phyloP scores from a whole-genome alignment of 768 basidiomycete genomes.

The Amanita rimosa region DNA sequence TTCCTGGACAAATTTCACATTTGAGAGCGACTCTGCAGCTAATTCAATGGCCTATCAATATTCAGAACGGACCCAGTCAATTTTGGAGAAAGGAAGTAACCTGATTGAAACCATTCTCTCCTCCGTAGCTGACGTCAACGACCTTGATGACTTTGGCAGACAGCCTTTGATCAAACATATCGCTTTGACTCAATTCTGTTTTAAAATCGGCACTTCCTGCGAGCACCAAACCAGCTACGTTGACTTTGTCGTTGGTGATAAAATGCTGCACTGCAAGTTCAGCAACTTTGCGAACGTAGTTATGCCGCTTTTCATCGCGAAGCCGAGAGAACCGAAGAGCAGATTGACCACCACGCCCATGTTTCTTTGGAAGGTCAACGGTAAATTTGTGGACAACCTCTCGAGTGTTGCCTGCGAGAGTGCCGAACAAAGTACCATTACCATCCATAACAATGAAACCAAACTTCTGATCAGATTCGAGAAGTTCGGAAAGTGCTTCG shows the following conservation, averaged over 20 bases:
- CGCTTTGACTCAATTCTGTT: conserved; percentile 91
- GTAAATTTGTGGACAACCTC: conserved; percentile 98
- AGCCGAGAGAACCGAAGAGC: conserved; percentile 99
- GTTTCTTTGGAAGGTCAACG: conserved; percentile 98
- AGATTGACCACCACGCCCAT: conserved; percentile 99
- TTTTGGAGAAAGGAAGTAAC: conserved; percentile 26
- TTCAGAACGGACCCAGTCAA: background rate
- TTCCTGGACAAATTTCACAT: conserved; percentile 99
- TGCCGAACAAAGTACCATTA: conserved; percentile 95
- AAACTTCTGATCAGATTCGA: conserved; percentile 95
- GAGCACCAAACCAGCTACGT: conserved; percentile 90
- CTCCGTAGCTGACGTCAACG: conserved; percentile 97
- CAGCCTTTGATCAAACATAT: conserved; percentile 89
- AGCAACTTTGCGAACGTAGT: conserved; percentile 98
- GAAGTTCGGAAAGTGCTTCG: conserved; percentile 89
- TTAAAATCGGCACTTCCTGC: conserved; percentile 99
- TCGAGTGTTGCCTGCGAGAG: conserved; percentile 92
- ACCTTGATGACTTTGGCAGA: conserved; percentile 92
- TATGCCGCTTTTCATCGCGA: conserved; percentile 98
- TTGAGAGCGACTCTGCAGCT: conserved; percentile 88
- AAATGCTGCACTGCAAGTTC: conserved; percentile 96
- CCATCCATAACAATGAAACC: conserved; percentile 99
- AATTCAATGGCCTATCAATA: conserved; percentile 80
- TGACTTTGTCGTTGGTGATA: conserved; percentile 97
- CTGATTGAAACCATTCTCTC: conserved; percentile 99